Evolutionary conservation across 768 basidiomycete species (phyloP).

Genomic region (Solioccasus polychromus): DNA sequence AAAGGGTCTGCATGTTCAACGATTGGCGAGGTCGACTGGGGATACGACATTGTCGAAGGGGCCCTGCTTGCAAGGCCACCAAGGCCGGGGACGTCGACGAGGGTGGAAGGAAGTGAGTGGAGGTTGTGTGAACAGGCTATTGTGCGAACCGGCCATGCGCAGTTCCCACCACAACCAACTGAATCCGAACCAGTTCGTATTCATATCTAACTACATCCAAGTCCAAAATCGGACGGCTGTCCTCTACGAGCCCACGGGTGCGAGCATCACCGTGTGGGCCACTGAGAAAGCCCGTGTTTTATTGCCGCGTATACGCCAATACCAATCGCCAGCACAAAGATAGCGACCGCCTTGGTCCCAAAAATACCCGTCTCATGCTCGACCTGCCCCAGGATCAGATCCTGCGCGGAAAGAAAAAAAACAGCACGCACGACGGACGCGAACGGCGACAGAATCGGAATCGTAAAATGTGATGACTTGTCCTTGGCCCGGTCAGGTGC

Average conservation of each 20-base stretch:
- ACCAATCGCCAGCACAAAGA: slow-evolving; percentile 40
- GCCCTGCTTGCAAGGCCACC: slow-evolving; percentile 2
- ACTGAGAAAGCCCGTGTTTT: slow-evolving; percentile 36
- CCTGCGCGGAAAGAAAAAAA: background rate
- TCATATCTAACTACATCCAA: background rate
- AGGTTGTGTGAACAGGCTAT: slow-evolving; percentile 14
- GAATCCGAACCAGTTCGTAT: slow-evolving; percentile 23
- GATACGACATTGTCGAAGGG: slow-evolving; percentile 42
- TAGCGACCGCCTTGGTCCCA: slow-evolving; percentile 43
- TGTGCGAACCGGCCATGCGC: slow-evolving; percentile 16
- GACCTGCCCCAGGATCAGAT: slow-evolving; percentile 41
- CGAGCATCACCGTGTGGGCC: slow-evolving; percentile 7
- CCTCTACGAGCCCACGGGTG: background rate
- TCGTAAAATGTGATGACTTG: slow-evolving; percentile 62
- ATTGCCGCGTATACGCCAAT: slow-evolving; percentile 42
- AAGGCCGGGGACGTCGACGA: background rate
- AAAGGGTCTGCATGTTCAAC: slow-evolving; percentile 70
- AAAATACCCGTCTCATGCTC: slow-evolving; percentile 70
- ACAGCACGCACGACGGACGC: slow-evolving; percentile 63
- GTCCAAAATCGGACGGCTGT: slow-evolving; percentile 6
- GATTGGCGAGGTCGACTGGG: slow-evolving; percentile 54
- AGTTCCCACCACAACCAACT: slow-evolving; percentile 27
- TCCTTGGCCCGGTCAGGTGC: slow-evolving; percentile 13
- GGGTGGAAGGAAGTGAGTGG: background rate
- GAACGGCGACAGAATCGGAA: slow-evolving; percentile 76